Percentiles rank a stretch among this genome's conserved stretches.
These are phyloP conservation scores for Triticum aestivum DNA, from an alignment of 176 grass and related monocot species.

Conservation along the genomic window IWGSC_CS_RefSeq_v2.1 NC_057808.1:543056973-543057472, in stretches of 20 bases:
- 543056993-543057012: slow-evolving; percentile 54
- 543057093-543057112: background rate
- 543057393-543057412: background rate
- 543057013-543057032: background rate
- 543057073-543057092: background rate
- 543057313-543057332: slow-evolving; percentile 8
- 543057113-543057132: background rate
- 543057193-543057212: background rate
- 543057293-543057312: slow-evolving; percentile 20
- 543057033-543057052: background rate
- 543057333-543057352: background rate
- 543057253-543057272: slow-evolving; percentile 39
- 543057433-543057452: background rate
- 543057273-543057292: background rate
- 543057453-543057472: background rate
- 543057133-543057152: background rate
- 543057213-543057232: background rate
- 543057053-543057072: background rate
- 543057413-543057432: background rate
- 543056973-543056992: slow-evolving; percentile 46
- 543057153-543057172: background rate
- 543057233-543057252: background rate
- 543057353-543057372: slow-evolving; percentile 28
- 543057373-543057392: slow-evolving; percentile 8
- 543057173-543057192: background rate